Conservation (phyloP, 176 grass and related monocot species). For the Coix lacrymajobi region DNA sequence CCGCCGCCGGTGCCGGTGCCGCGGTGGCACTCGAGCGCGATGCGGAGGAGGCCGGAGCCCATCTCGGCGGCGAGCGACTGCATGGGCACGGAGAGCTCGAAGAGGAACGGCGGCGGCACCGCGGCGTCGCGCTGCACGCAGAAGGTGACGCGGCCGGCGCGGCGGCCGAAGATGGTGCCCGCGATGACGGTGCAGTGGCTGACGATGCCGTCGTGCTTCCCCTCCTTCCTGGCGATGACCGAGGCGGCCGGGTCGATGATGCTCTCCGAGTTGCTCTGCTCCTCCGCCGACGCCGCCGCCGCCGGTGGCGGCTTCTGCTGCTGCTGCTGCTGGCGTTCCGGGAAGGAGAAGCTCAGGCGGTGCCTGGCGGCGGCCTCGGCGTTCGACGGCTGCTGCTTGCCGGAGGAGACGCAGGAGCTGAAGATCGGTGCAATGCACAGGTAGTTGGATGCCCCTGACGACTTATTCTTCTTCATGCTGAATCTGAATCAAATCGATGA, state of each 20-base stretch:
- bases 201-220: not conserved
- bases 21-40: constrained; percentile 58
- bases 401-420: constrained; percentile 23
- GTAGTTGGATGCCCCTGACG: constrained; percentile 8
- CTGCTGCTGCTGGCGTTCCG: not conserved
- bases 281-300: not conserved
- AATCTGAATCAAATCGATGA: not conserved
- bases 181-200: constrained; percentile 39
- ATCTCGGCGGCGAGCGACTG: constrained; percentile 44
- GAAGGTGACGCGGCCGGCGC: constrained; percentile 40
- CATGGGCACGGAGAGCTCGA: constrained; percentile 52
- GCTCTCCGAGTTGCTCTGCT: constrained; percentile 29
- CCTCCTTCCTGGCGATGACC: not conserved
- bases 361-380: not conserved
- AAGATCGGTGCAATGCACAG: constrained; percentile 29
- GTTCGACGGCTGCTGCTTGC: not conserved
- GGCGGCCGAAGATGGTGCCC: constrained; percentile 57
- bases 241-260: constrained; percentile 54
- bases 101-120: constrained; percentile 49
- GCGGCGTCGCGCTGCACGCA: constrained; percentile 61
- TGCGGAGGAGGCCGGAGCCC: constrained; percentile 40
- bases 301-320: not conserved
- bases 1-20: not conserved
- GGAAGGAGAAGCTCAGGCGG: constrained; percentile 47
- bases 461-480: constrained; percentile 27